Evolutionary conservation across 2,329 filamentous ascomycete species (phyloP).

Genomic region (Didymella pinodella): DNA sequence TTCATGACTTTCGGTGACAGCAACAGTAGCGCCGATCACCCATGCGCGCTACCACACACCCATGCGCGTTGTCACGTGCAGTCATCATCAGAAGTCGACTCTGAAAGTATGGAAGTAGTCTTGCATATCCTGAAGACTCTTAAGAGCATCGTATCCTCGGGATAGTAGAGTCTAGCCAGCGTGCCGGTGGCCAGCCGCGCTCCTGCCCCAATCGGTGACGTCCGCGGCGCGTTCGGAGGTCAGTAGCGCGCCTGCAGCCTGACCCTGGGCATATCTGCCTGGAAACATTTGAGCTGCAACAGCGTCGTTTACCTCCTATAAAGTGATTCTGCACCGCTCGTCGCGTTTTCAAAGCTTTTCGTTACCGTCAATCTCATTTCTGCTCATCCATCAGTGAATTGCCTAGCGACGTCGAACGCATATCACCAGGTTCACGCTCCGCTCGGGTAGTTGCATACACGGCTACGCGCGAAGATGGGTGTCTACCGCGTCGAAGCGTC

Average conservation of each 20-base stretch:
- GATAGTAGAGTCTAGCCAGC: not conserved
- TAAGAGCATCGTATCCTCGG: too few species aligned
- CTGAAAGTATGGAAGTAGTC: too few species aligned
- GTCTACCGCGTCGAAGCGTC: conserved; percentile 41
- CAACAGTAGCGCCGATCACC: conserved; percentile 15
- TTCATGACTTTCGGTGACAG: conserved; percentile 5
- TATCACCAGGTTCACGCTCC: not conserved
- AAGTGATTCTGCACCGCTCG: not conserved
- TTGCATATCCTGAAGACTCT: too few species aligned
- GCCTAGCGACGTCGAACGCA: not conserved
- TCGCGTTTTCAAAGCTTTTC: not conserved
- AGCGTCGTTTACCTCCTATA: conserved; percentile 9
- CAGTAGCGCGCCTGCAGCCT: conserved; percentile 17
- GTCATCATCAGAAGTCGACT: too few species aligned
- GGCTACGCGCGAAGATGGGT: conserved; percentile 30
- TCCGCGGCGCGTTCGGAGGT: conserved; percentile 6
- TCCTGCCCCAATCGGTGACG: conserved; percentile 14
- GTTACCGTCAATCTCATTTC: too few species aligned
- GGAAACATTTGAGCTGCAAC: conserved; percentile 6
- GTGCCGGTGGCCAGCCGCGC: not conserved
- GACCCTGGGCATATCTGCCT: conserved; percentile 18
- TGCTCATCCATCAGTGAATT: not conserved
- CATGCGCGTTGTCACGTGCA: conserved; percentile 19
- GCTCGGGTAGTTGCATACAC: conserved; percentile 10
- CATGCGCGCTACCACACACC: conserved; percentile 15